Base-by-base conservation (phyloP, 2,329 filamentous ascomycete species). In the Pyrenochaeta sp. region DNA sequence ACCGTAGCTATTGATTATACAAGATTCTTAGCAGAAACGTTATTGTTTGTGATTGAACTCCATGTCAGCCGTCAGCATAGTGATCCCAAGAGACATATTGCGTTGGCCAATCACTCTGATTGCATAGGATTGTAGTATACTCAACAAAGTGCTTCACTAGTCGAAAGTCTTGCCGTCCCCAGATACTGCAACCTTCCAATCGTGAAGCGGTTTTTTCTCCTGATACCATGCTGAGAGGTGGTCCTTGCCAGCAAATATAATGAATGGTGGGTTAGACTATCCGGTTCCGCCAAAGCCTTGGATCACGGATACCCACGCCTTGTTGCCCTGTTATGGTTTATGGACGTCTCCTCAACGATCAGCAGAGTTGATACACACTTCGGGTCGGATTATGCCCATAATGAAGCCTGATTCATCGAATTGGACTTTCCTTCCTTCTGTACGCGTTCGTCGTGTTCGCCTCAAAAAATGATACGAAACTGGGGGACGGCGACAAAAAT, bases 331-430 rank as follows among this genome's bases (percentile, higher is more conserved):
- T 13, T 32, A 18, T 19, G 19, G 35, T 18, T 18, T 35, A 9
- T 14, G 24, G 18, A 21, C 4, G 20, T 30, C 18, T 27, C 21
- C 29, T 22, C 26, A 18, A 26, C 39, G n/a, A 8, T 35, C 39
- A 15, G 28, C 30, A n/a, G 29, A 8, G 24, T 22, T 44, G 11
- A 44, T 21, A 20, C 37, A 32, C 24, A 29, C 38, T 31, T 22
- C 21, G 8, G 32, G 32, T 26, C 19, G 11, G 35, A 51, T 51
- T 34, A 53, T 15, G 14, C 48, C 41, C 37, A 57, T 55, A 36
- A 43, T 38, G 40, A 57, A 52, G 37, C 36, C 29, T 27, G 39
- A 55, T 46, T 58, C 41, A 35, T 58, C 38, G 39, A 55, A 52
- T n/a, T n/a, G n/a, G n/a, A n/a, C n/a, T n/a, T n/a, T n/a, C n/a